A percentile compares a stretch with the other conserved stretches of the same genome.
These are phyloP conservation scores for Aspergillus tanneri DNA, from an alignment of 2,329 filamentous ascomycete genomes.

Conservation along the genomic window DNA sequence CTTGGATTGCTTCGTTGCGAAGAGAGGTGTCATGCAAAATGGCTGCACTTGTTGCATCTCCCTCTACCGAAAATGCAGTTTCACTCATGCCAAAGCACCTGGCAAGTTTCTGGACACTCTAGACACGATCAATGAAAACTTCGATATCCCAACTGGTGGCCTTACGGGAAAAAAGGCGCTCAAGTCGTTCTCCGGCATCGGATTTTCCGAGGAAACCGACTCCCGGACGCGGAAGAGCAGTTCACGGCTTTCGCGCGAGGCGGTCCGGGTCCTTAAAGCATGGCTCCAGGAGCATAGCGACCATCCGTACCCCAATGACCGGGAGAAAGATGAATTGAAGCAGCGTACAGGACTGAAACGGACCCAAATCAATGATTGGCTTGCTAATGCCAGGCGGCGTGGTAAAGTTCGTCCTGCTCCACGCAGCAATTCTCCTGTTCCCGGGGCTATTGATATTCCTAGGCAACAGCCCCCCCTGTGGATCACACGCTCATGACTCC, in stretches of 20 bases:
- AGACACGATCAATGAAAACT: constrained; percentile 46
- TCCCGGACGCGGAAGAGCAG: constrained; percentile 60
- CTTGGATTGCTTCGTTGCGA: constrained; percentile 49
- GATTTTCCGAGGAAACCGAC: constrained; percentile 38
- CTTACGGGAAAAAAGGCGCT: constrained; percentile 42
- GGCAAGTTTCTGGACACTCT: constrained; percentile 46
- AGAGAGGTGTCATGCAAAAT: constrained; percentile 44
- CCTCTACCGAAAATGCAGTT: constrained; percentile 49
- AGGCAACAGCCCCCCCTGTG: constrained; percentile 50
- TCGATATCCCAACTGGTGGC: constrained; percentile 38
- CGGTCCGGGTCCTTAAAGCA: constrained; percentile 75
- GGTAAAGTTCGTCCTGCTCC: constrained; percentile 69
- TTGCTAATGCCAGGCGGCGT: constrained; percentile 81
- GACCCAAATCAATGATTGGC: constrained; percentile 86
- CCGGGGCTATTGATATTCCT: constrained; percentile 73
- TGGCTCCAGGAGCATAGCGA: constrained; percentile 79
- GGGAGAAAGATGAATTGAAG: constrained; percentile 79
- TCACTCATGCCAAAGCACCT: constrained; percentile 43
- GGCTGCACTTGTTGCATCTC: constrained; percentile 51
- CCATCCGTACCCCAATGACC: constrained; percentile 84
- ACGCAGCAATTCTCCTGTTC: constrained; percentile 67
- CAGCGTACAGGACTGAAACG: constrained; percentile 76
- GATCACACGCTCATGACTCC: constrained; percentile 58
- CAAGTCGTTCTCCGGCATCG: constrained; percentile 41
- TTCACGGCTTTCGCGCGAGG: constrained; percentile 75